Percentiles rank a stretch among this genome's conserved stretches.
Evolutionary conservation across 805 yeast genomes (phyloP).

Genomic region (Yamadazyma takamatsuzukensis): DNA sequence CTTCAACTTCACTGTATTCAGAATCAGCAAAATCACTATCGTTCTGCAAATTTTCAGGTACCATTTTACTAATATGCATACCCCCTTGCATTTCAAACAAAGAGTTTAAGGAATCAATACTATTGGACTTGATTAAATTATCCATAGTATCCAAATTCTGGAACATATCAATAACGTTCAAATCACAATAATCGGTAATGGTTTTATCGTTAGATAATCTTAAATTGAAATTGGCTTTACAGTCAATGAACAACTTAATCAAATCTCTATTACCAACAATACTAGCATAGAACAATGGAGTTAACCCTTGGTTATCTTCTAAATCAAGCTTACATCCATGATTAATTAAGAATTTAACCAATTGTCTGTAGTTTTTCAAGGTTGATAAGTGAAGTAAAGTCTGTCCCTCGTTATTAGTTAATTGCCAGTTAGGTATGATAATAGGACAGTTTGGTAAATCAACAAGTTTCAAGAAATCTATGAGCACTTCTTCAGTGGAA

Average conservation of each 20-base stretch:
- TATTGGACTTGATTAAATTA: conserved; percentile 24
- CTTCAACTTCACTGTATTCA: conserved; percentile 21
- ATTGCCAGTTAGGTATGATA: conserved; percentile 70
- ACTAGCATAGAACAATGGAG: conserved; percentile 87
- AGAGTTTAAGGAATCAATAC: conserved; percentile 39
- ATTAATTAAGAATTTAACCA: conserved; percentile 63
- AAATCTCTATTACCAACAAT: conserved; percentile 68
- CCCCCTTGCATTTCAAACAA: conserved; percentile 37
- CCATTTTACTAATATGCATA: conserved; percentile 40
- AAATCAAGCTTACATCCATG: conserved; percentile 65
- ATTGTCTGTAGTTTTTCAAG: conserved; percentile 61
- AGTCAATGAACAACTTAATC: conserved; percentile 57
- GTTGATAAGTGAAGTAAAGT: conserved; percentile 85
- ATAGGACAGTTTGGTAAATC: conserved; percentile 62
- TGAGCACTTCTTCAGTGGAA: conserved; percentile 47
- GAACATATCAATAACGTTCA: conserved; percentile 42
- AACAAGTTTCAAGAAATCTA: conserved; percentile 53
- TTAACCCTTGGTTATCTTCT: conserved; percentile 74
- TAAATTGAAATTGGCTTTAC: conserved; percentile 56
- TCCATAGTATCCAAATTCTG: conserved; percentile 19
- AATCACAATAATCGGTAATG: conserved; percentile 41
- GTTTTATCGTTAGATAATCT: conserved; percentile 49
- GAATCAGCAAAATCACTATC: conserved; percentile 34
- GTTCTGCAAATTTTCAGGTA: conserved; percentile 14
- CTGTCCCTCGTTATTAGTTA: conserved; percentile 81